Conservation (phyloP, 305 asterid species). For the Fraxinus latifolia region DNA sequence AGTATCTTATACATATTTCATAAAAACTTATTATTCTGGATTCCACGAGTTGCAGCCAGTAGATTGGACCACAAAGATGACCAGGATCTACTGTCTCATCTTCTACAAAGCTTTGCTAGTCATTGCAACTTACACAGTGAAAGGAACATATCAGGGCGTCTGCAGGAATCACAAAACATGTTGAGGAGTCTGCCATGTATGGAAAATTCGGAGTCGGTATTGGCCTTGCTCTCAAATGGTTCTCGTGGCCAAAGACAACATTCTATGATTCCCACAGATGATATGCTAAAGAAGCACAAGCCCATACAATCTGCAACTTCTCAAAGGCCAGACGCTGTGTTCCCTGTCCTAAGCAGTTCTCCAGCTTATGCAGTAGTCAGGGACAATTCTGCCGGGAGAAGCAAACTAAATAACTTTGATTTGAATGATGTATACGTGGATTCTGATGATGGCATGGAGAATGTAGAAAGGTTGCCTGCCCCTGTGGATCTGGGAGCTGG, state of each 20-base stretch:
- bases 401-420: conserved; percentile 61
- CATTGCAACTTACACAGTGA: conserved; percentile 43
- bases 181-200: conserved; percentile 41
- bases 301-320: conserved; percentile 34
- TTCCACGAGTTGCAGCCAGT: conserved; percentile 47
- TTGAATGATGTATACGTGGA: conserved; percentile 71
- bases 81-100: conserved; percentile 67
- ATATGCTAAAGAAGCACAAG: conserved; percentile 34
- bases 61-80: conserved; percentile 44
- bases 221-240: conserved; percentile 49
- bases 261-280: conserved; percentile 32
- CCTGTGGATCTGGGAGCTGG: conserved; percentile 44
- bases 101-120: conserved; percentile 59
- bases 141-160: conserved; percentile 45
- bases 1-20: conserved; percentile 12
- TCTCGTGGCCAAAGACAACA: conserved; percentile 44
- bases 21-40: conserved; percentile 23
- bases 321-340: conserved; percentile 41
- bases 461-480: conserved; percentile 50
- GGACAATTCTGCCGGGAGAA: conserved; percentile 57
- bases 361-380: conserved; percentile 41
- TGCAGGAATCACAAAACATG: conserved; percentile 46
- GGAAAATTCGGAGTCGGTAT: conserved; percentile 44
- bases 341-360: conserved; percentile 43
- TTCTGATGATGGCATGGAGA: conserved; percentile 67